Conservation (phyloP, 148 eudicot genomes). For the Mesembryanthemum crystallinum region DNA sequence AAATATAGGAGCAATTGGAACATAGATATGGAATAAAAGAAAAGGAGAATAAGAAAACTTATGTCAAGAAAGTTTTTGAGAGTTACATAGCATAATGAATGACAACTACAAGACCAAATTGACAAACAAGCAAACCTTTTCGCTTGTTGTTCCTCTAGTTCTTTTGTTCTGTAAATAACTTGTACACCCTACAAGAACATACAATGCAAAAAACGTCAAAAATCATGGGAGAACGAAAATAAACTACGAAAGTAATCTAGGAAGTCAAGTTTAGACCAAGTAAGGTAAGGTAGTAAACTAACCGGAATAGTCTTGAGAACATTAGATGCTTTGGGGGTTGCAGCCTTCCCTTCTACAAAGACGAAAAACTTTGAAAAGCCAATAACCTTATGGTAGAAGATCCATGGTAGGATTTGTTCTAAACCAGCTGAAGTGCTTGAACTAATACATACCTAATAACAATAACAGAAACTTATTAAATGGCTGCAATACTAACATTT, state of each 20-base stretch:
- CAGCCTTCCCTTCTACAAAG: slow-evolving; percentile 76
- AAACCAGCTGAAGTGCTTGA: slow-evolving; percentile 80
- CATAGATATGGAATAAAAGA: background rate
- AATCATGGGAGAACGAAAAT: background rate
- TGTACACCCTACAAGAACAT: slow-evolving; percentile 52
- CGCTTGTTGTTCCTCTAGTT: slow-evolving; percentile 70
- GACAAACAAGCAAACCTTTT: slow-evolving; percentile 46
- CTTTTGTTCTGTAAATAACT: slow-evolving; percentile 58
- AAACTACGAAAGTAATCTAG: background rate
- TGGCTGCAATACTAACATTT: background rate
- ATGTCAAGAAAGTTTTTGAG: too few relatives aligned
- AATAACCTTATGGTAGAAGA: slow-evolving; percentile 71
- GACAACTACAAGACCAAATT: background rate
- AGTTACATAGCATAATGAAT: background rate
- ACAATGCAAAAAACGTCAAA: background rate
- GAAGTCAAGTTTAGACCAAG: background rate
- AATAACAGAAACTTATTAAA: background rate
- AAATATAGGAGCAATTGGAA: background rate
- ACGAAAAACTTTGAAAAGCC: slow-evolving; percentile 53
- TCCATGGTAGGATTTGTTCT: slow-evolving; percentile 78
- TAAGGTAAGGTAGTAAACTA: slow-evolving; percentile 26
- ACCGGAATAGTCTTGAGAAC: slow-evolving; percentile 65
- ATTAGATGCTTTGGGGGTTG: slow-evolving; percentile 38
- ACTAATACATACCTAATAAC: slow-evolving; percentile 56
- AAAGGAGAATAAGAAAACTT: too few relatives aligned